phyloP scores from a whole-genome alignment of 257 asterid species.

The Lithospermum erythrorhizon region DNA sequence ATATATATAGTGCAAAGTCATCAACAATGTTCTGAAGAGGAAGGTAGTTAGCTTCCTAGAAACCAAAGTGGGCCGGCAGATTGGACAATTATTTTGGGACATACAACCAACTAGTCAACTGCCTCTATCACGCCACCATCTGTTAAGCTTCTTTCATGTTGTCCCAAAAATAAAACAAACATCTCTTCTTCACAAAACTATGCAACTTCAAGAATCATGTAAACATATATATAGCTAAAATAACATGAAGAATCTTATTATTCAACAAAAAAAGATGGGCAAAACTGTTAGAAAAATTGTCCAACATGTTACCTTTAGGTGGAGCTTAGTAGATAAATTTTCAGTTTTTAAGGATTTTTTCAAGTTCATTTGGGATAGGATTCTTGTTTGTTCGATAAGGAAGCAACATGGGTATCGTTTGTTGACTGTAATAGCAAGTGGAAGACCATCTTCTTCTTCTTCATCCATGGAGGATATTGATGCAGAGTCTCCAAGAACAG shows the following conservation, averaged over 20 bases:
- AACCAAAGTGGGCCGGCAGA: constrained; percentile 30
- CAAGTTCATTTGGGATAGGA: constrained; percentile 45
- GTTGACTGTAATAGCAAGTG: constrained; percentile 14
- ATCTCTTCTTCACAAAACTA: background rate
- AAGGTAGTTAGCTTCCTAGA: background rate
- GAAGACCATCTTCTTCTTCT: constrained; percentile 10
- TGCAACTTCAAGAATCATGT: constrained; percentile 11
- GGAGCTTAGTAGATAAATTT: constrained; percentile 47
- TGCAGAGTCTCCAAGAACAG: constrained; percentile 7
- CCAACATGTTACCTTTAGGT: constrained; percentile 31
- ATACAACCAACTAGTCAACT: constrained; percentile 18
- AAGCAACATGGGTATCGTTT: constrained; percentile 37
- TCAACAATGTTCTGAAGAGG: too few species aligned
- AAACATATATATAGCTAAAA: constrained; percentile 19
- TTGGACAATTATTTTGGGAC: constrained; percentile 24
- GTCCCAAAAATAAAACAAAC: background rate
- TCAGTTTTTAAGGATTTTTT: constrained; percentile 38
- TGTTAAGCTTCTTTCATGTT: background rate
- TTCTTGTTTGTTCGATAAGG: constrained; percentile 52
- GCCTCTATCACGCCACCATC: constrained; percentile 8
- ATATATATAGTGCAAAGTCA: too few species aligned
- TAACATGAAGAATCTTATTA: constrained; percentile 21
- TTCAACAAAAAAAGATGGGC: constrained; percentile 42
- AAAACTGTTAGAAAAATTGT: constrained; percentile 49
- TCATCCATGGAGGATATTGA: constrained; percentile 7